A percentile compares a stretch with the other conserved stretches of the same genome.
These are phyloP conservation scores for Entomortierella lignicola DNA, from an alignment of 192 early-diverging fungal species.

Conservation along the genomic window DNA sequence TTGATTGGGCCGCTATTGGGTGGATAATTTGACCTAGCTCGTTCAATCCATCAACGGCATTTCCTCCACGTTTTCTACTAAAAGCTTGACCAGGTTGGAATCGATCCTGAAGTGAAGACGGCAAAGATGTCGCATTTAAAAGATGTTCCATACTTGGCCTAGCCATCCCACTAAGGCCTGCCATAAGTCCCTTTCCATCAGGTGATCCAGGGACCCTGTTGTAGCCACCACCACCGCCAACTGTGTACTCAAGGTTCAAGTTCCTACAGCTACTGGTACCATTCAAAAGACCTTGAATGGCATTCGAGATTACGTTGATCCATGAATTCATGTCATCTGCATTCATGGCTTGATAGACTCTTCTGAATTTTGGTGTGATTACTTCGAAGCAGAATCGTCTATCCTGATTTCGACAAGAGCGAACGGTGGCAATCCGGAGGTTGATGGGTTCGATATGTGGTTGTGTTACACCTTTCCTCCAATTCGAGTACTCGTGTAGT, in stretches of 20 bases:
- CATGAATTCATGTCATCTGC: slow-evolving; percentile 73
- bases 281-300: slow-evolving; percentile 73
- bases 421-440: slow-evolving; percentile 74
- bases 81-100: slow-evolving; percentile 46
- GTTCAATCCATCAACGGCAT: slow-evolving; percentile 30
- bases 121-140: slow-evolving; percentile 24
- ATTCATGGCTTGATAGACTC: slow-evolving; percentile 77
- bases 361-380: slow-evolving; percentile 66
- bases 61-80: slow-evolving; percentile 44
- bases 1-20: slow-evolving; percentile 4
- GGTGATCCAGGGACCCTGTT: neutral
- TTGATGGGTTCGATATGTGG: slow-evolving; percentile 68
- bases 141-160: slow-evolving; percentile 35
- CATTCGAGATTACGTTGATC: slow-evolving; percentile 75
- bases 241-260: slow-evolving; percentile 27
- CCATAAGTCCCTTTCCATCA: slow-evolving; percentile 23
- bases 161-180: slow-evolving; percentile 20
- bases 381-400: slow-evolving; percentile 79
- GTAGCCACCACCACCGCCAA: too few species aligned
- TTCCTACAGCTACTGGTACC: slow-evolving; percentile 59
- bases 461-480: slow-evolving; percentile 66
- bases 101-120: slow-evolving; percentile 39
- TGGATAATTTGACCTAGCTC: slow-evolving; percentile 43
- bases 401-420: slow-evolving; percentile 71
- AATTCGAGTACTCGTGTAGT: slow-evolving; percentile 72